Evolutionary conservation across 345 rosid species (phyloP), one percentile per base, ranked within the genome.

Genomic region (Aquilaria yunnanensis): DNA sequence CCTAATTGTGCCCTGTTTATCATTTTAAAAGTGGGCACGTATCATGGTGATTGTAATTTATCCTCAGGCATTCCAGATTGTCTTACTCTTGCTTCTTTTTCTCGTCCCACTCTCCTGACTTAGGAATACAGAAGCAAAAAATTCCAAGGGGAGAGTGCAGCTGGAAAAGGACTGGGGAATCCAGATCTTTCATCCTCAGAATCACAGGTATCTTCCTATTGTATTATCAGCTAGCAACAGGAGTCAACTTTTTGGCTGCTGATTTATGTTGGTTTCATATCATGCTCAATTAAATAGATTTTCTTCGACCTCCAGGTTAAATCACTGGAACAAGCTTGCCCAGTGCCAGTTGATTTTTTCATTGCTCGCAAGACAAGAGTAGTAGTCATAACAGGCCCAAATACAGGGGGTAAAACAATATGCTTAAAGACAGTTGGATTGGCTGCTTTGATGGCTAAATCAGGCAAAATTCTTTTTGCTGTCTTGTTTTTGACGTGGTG

Each of bases 371-470:
- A 78, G 65, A 88, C 94, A 32, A 86, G 77, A 74, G 95, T 93
- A 69, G 80, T 90, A 67, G 77, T 90, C 61, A 83, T 93, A 65
- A 93, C 97, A 16, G 97, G 97, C 62, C 97, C 98, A n/a, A 93
- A 90, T 69, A 93, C 96, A 7, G 98, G 98, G 56, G 97, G 98
- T 58, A 90, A 90, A 85, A 93, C 97, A 51, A 84, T 85, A 59
- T 86, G 90, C 84, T 79, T 93, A 57, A 93, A 93, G 82, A 88
- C 98, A 45, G 73, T 88, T 71, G 98, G 95, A 78, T 85, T 93
- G 79, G 94, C 92, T 61, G 85, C 92, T 62, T 77, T 93, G 90
- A 93, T 93, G 98, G 96, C 94, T 62, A 90, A 88, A 81, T 83
- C 96, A 75, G 98, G 98, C 86, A 59, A 47, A 5, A 32, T 64